These are phyloP conservation scores for Neurospora sp. DNA, from an alignment of 495 filamentous ascomycete species.

Conservation along the genomic window DNA sequence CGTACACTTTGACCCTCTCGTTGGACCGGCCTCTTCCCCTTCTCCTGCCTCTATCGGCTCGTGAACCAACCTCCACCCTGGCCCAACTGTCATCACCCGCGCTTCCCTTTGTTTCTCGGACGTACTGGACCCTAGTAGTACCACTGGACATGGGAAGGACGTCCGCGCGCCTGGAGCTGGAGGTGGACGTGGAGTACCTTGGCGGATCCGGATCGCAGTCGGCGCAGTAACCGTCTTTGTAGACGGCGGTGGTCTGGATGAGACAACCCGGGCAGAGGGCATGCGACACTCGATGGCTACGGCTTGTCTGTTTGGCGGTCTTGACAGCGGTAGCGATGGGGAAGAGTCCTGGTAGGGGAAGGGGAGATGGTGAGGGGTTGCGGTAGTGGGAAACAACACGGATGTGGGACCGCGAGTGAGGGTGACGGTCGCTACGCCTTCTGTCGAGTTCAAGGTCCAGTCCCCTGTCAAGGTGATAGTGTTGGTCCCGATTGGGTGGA, in stretches of 20 bases:
- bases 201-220: neutral
- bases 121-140: neutral
- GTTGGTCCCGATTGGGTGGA: neutral
- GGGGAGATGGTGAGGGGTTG: accelerated
- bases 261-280: neutral
- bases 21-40: neutral
- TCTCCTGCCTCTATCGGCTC: neutral
- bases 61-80: neutral
- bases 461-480: neutral
- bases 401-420: neutral
- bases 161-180: too few relatives aligned
- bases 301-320: too few relatives aligned
- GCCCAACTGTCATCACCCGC: neutral
- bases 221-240: neutral
- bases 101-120: neutral
- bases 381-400: neutral
- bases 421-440: neutral
- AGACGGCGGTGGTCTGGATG: neutral
- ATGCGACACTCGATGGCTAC: too few relatives aligned
- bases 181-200: too few relatives aligned
- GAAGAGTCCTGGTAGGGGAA: neutral
- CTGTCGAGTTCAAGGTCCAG: neutral
- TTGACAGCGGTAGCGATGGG: too few relatives aligned
- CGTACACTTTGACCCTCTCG: neutral
- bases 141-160: neutral